Conservation (phyloP, 495 filamentous ascomycete species). For the Aspergillus cristatus region DNA sequence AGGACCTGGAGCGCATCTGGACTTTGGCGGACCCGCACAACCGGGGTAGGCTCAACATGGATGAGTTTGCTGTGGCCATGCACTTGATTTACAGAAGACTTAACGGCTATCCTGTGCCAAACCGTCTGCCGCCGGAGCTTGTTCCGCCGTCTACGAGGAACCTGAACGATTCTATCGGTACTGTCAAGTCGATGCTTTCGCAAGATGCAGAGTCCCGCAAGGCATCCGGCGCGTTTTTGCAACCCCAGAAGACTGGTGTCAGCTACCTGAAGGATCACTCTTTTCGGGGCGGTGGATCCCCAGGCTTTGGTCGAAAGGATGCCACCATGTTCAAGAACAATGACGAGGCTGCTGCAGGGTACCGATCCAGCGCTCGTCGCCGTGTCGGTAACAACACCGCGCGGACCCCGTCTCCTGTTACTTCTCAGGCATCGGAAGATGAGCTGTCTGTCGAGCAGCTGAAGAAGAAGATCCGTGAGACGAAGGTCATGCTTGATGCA, state of each 20-base stretch:
- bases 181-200: constrained; percentile 85
- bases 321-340: constrained; percentile 96
- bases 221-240: constrained; percentile 70
- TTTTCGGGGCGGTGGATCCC: constrained; percentile 53
- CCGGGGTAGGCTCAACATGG: constrained; percentile 86
- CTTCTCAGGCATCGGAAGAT: constrained; percentile 67
- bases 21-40: constrained; percentile 90
- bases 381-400: constrained; percentile 61
- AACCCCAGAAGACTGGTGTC: constrained; percentile 94
- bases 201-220: constrained; percentile 83
- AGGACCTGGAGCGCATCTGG: constrained; percentile 89
- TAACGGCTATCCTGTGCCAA: constrained; percentile 92
- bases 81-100: constrained; percentile 96
- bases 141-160: constrained; percentile 95
- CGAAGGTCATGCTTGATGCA: constrained; percentile 91
- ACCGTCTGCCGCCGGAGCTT: constrained; percentile 82
- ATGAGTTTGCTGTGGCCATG: constrained; percentile 99
- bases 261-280: constrained; percentile 96
- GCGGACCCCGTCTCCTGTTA: constrained; percentile 65
- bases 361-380: constrained; percentile 87
- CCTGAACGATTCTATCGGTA: constrained; percentile 81
- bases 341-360: constrained; percentile 75
- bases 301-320: constrained; percentile 61
- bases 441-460: constrained; percentile 82
- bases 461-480: constrained; percentile 87